Base-by-base conservation (phyloP, 1,284 basidiomycete species). In the Cryptococcus jaspeensis region DNA sequence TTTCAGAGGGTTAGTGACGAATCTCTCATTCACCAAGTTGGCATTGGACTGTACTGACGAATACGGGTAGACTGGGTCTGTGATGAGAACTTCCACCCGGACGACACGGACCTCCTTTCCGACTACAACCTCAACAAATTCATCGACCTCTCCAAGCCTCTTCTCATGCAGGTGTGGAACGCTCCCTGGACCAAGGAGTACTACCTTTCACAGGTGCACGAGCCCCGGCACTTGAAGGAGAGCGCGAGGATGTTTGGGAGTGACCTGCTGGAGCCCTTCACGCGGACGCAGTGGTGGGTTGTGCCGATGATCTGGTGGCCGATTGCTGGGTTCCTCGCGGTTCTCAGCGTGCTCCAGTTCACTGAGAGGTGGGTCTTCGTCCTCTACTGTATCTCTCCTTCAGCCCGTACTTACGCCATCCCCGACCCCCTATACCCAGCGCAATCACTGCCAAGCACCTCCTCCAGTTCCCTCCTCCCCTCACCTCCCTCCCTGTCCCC, bases 171-270 rank as follows among this genome's bases (percentile, higher is more conserved):
- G 57, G 72, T 76, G 1, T 73, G 70, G 70, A 53, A 56, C 35
- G 73, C 74, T 4, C 65, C 65, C 13, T 73, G 52, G 66, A 87
- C 88, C 71, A 99, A 99, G 81, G 85, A 89, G 22, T 99, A 96
- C 75, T 99, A 99, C 76, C 82, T 99, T 52, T 84, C 91, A 71
- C 95, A 99, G 77, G 92, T 99, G 0, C 95, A 99, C 77, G 92
- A 95, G 77, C 90, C 95, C 7, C 86, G 95, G 48, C 96, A 99
- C 77, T 76, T 96, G 52, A 82, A 87, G 32, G 83, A 93, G 47
- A 87, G 92, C 12, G 93, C 93, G 0, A 85, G 90, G 60, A 81
- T 99, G 62, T 98, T 99, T 74, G 88, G 88, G 16, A 86, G 87
- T 6, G 81, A 83, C 57, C 84, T 87, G 61, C 85, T 98, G 38